phyloP scores from a whole-genome alignment of 768 basidiomycete genomes.

The Porphyrellus cyaneotinctus region DNA sequence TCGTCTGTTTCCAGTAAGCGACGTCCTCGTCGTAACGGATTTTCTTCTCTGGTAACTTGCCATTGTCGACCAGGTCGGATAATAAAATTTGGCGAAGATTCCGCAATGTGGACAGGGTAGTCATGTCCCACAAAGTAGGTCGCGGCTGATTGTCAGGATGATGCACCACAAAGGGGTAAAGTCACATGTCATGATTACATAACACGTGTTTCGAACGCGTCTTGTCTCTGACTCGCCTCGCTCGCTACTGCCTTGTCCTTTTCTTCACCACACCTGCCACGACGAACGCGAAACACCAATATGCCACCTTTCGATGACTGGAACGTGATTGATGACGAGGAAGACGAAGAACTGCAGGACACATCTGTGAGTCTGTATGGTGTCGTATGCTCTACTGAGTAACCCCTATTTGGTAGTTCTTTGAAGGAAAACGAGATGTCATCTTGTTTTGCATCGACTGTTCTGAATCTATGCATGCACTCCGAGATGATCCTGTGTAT shows the following conservation, averaged over 20 bases:
- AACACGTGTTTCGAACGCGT: constrained; percentile 20
- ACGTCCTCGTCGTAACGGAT: constrained; percentile 76
- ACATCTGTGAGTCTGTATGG: constrained; percentile 42
- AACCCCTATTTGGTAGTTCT: constrained; percentile 41
- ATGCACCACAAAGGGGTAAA: not conserved
- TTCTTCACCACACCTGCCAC: not conserved
- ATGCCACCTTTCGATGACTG: constrained; percentile 79
- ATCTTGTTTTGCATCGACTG: constrained; percentile 96
- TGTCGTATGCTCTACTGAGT: constrained; percentile 2
- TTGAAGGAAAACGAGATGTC: constrained; percentile 77
- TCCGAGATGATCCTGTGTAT: constrained; percentile 59
- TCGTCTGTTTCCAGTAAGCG: constrained; percentile 63
- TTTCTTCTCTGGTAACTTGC: constrained; percentile 41
- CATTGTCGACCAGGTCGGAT: constrained; percentile 14
- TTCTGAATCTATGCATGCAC: constrained; percentile 81
- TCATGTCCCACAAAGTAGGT: constrained; percentile 6
- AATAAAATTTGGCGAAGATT: constrained; percentile 32
- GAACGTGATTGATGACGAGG: constrained; percentile 76
- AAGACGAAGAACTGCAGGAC: constrained; percentile 80
- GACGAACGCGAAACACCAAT: not conserved
- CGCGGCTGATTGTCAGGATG: not conserved
- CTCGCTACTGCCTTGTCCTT: not conserved
- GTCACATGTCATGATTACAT: constrained; percentile 24
- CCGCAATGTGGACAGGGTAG: constrained; percentile 14
- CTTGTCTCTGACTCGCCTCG: constrained; percentile 2